Evolutionary conservation across 352 stramenopile species (phyloP).

Genomic region (Pythium chondricola): DNA sequence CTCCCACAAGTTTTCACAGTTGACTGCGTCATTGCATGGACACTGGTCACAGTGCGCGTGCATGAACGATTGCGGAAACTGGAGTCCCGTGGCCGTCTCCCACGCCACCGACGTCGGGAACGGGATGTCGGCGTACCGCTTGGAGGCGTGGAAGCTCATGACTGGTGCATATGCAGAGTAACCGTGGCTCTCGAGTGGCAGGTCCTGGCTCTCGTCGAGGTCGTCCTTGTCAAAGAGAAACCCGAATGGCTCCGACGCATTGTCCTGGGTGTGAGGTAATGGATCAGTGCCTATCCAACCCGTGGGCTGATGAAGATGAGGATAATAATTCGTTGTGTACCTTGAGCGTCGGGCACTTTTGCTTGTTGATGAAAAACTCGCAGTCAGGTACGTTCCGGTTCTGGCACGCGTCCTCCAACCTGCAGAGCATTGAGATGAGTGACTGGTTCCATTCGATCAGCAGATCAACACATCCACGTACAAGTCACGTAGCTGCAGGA

Average conservation of each 20-base stretch:
- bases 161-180: slow-evolving; percentile 96
- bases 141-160: slow-evolving; percentile 95
- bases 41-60: slow-evolving; percentile 81
- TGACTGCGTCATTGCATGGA: slow-evolving; percentile 44
- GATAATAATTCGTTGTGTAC: slow-evolving; percentile 21
- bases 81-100: slow-evolving; percentile 88
- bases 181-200: slow-evolving; percentile 84
- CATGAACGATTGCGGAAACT: slow-evolving; percentile 90
- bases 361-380: slow-evolving; percentile 99
- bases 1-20: slow-evolving; percentile 77
- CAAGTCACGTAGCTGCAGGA: slow-evolving; percentile 96
- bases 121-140: slow-evolving; percentile 92
- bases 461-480: slow-evolving; percentile 12
- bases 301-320: too few relatives aligned
- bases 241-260: slow-evolving; percentile 95
- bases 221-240: slow-evolving; percentile 99
- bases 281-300: too few relatives aligned
- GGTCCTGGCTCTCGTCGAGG: slow-evolving; percentile 89
- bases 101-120: slow-evolving; percentile 96
- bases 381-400: slow-evolving; percentile 94
- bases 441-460: background rate
- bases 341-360: slow-evolving; percentile 98
- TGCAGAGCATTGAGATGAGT: slow-evolving; percentile 2
- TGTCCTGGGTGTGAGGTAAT: too few relatives aligned
- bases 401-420: slow-evolving; percentile 93